Evolutionary conservation across 1,139 yeast species (phyloP), one percentile per base, ranked within the genome.

Genomic region (Eremothecium sinecaudum): DNA sequence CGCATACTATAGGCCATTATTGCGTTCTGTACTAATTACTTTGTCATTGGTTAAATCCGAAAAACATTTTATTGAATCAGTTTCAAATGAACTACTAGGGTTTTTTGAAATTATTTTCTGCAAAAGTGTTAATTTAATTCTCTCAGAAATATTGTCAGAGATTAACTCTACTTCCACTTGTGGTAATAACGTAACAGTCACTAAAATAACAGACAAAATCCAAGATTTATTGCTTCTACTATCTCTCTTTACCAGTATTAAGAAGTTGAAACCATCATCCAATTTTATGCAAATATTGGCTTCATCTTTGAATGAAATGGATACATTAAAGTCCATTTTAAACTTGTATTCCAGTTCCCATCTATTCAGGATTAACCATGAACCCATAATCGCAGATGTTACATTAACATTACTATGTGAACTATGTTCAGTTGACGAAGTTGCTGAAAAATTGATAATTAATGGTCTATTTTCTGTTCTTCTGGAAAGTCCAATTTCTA

Each of bases 401-500:
- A 66, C 87, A 18, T 62, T 87, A 43, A 69, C 74, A 52, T 81
- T 74, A 44, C 65, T 84, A 28, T 72, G 75, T 40, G 93, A 83
- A 46, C 63, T 86, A 50, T 71, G 81, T 51, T 62, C 73, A 1
- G 65, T 77, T 13, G 74, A 74, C 36, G 62, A 61, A 0, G 69
- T 84, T 48, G 87, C 94, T 0, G 80, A 78, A 39, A 71, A 67
- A 36, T 64, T 84, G 34, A 69, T 82, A 8, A 56, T 69, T 4
- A 64, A 69, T 24, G 94, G 94, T 0, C 56, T 86, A 28, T 74
- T 80, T 47, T 69, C 81, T 9, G 75, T 76, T 2, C 60, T 87
- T 33, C 69, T 78, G 11, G 93, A 84, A 47, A 76, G 92, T 38
- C 78, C 86, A 4, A 66, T 83, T 2, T 79, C 94, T 1, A 59